phyloP scores from a whole-genome alignment of 129 eudicot species.

The Mikania micrantha region DNA sequence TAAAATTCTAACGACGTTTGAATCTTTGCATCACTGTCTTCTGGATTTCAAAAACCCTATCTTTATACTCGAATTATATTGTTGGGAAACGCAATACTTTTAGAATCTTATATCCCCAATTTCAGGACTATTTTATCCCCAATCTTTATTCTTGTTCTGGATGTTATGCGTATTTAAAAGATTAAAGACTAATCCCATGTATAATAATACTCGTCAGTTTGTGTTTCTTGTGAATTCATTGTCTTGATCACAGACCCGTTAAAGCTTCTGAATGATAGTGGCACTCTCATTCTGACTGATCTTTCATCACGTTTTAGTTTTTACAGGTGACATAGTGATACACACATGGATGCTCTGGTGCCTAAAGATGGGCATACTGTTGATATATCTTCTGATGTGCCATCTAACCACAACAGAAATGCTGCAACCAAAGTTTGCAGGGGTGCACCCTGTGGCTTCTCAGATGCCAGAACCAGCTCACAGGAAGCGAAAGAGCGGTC shows the following conservation, averaged over 20 bases:
- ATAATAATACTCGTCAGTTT: slow-evolving; percentile 4
- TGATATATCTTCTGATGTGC: slow-evolving; percentile 32
- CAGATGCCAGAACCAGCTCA: slow-evolving; percentile 44
- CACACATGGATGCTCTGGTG: slow-evolving; percentile 34
- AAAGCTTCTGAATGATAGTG: neutral
- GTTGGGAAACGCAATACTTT: slow-evolving; percentile 12
- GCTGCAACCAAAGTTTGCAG: slow-evolving; percentile 41
- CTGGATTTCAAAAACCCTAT: neutral
- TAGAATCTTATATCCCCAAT: neutral
- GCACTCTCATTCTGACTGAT: neutral
- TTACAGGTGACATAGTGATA: neutral
- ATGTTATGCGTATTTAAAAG: neutral
- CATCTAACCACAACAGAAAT: slow-evolving; percentile 22
- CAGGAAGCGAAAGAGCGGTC: slow-evolving; percentile 54
- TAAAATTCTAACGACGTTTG: neutral
- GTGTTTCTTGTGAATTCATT: neutral
- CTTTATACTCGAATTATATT: neutral
- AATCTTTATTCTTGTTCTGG: neutral
- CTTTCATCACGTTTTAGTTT: neutral
- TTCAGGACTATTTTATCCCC: slow-evolving; percentile 1
- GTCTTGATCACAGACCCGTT: neutral
- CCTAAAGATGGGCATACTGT: slow-evolving; percentile 25
- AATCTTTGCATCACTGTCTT: neutral
- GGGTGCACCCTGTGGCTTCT: slow-evolving; percentile 64
- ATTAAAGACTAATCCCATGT: neutral